phyloP scores from a whole-genome alignment of 305 asterid genomes.

The Withania somnifera region DNA sequence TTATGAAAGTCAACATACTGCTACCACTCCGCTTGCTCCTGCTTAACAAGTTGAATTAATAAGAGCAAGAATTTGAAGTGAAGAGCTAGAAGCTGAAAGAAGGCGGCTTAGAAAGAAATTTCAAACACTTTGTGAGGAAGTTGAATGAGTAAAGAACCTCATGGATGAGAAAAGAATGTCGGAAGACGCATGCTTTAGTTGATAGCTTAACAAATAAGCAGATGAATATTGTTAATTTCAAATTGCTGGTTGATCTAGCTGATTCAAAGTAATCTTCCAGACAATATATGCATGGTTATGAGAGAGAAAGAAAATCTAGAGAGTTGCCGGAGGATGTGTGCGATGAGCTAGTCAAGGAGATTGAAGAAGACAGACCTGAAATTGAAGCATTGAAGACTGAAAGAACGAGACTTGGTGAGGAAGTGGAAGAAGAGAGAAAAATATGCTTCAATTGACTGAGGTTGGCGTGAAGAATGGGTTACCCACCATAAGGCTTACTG shows the following conservation, averaged over 20 bases:
- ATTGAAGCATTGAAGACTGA: constrained; percentile 25
- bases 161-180: constrained; percentile 15
- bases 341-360: constrained; percentile 24
- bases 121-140: constrained; percentile 15
- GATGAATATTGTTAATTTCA: constrained; percentile 25
- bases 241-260: constrained; percentile 27
- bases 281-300: constrained; percentile 11
- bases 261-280: constrained; percentile 28
- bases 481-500: no score
- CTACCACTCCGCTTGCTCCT: constrained; percentile 15
- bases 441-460: constrained; percentile 49
- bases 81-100: constrained; percentile 23
- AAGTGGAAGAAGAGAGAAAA: constrained; percentile 38
- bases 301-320: constrained; percentile 36
- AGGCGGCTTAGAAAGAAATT: constrained; percentile 14
- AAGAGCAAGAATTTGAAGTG: constrained; percentile 14
- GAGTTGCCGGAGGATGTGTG: constrained; percentile 28
- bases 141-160: constrained; percentile 24
- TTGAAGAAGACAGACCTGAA: constrained; percentile 28
- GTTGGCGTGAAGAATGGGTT: constrained; percentile 59
- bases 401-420: constrained; percentile 19
- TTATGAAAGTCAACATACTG: not conserved
- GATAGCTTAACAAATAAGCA: constrained; percentile 19
- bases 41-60: constrained; percentile 16
- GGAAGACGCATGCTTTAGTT: constrained; percentile 9